These are phyloP conservation scores for Pythium phragmitis DNA, from an alignment of 352 stramenopile species.

Conservation along the genomic window DNA sequence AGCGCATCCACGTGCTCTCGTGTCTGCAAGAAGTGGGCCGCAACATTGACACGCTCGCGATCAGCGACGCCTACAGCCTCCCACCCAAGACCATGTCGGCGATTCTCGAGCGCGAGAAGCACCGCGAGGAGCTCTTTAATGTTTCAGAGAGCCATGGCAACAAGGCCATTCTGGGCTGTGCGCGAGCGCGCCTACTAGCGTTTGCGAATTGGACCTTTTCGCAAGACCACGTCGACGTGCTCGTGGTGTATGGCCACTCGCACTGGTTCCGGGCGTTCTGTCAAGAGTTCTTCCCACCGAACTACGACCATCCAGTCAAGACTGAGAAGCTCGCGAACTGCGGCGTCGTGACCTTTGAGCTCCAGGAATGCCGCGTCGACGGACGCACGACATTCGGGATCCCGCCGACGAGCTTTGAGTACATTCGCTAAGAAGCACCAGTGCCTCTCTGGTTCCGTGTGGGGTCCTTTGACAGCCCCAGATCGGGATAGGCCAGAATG, in stretches of 20 bases:
- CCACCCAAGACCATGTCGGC: slow-evolving; percentile 34
- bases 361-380: slow-evolving; percentile 40
- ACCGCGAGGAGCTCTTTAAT: slow-evolving; percentile 69
- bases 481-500: too few species aligned
- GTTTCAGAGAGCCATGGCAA: slow-evolving; percentile 78
- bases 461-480: too few species aligned
- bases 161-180: slow-evolving; percentile 65
- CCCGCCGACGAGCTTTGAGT: slow-evolving; percentile 23
- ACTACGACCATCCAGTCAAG: slow-evolving; percentile 45
- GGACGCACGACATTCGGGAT: slow-evolving; percentile 13
- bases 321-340: slow-evolving; percentile 76
- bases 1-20: slow-evolving; percentile 82
- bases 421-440: slow-evolving; percentile 23
- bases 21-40: slow-evolving; percentile 82
- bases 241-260: slow-evolving; percentile 86
- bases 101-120: slow-evolving; percentile 39
- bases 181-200: slow-evolving; percentile 48
- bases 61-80: slow-evolving; percentile 51
- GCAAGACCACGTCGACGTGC: slow-evolving; percentile 47
- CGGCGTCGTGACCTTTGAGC: slow-evolving; percentile 66
- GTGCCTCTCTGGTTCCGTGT: too few species aligned
- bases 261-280: slow-evolving; percentile 87
- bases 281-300: slow-evolving; percentile 64
- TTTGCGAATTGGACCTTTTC: slow-evolving; percentile 74
- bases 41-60: slow-evolving; percentile 84